Base-by-base conservation (phyloP, 2,329 filamentous ascomycete species). In the Falciphora oryzae region DNA sequence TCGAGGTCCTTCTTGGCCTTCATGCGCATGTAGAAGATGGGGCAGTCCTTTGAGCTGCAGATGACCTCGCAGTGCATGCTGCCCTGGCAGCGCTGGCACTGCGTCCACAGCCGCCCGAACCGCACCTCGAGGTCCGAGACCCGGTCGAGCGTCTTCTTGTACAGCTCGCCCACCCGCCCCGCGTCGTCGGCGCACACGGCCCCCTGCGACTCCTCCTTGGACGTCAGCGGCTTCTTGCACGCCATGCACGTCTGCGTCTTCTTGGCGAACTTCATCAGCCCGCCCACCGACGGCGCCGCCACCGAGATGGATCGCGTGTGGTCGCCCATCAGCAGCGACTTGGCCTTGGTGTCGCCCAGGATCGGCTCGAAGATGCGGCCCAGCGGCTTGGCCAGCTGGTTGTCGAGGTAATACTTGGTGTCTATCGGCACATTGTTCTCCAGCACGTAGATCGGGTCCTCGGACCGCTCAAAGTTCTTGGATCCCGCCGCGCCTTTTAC, bases 11-110 rank as follows among this genome's bases (percentile, higher is more conserved):
- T 99, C 85, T 97, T 96, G 38, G 94, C 94, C 83, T 99, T 99
- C 95, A 99, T 99, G 5, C 95, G 88, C 95, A 99, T 99, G 77
- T 99, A 99, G 77, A 99, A 99, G 73, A 99, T 99, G 1, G 95
- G 95, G 74, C 95, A 99, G 80, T 99, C 95, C 75, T 93, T 91
- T 75, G 90, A 94, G 68, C 90, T 93, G 80, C 95, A 99, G 70
- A 99, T 98, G 64, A 99, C 96, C 77, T 99, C 95, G 75, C 92
- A 95, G 79, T 99, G 95, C 85, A 99, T 90, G 79, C 93, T 97
- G 64, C 93, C 95, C 79, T 99, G 95, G 76, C 95, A 99, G 57
- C 95, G 84, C 80, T 99, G 95, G 75, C 95, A 99, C 77, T 99
- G 95, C 61, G 95, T 99, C 95, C 95, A 99, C 63, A 99, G 82